Conservation (phyloP, 768 basidiomycete genomes). For the Naganishia randhawae region DNA sequence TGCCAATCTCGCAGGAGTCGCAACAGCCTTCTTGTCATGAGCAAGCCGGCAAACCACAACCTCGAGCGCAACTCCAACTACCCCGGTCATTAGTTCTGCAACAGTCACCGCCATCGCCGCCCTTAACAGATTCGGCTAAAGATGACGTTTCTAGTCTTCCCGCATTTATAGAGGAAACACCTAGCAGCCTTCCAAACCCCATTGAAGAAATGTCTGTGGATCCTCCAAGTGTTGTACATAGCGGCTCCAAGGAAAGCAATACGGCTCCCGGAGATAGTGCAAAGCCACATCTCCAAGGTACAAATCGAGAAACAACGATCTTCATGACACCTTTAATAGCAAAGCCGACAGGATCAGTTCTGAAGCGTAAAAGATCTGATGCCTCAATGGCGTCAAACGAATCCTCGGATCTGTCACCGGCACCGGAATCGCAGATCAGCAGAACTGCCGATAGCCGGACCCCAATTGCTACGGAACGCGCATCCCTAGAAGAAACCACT, state of each 20-base stretch:
- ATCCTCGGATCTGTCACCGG: constrained; percentile 20
- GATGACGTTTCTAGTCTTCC: constrained; percentile 1
- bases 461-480: neutral
- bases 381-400: constrained; percentile 10
- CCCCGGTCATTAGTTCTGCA: constrained; percentile 4
- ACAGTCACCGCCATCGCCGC: constrained; percentile 11
- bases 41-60: neutral
- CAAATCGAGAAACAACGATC: neutral
- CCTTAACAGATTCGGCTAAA: neutral
- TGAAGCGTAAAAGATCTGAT: constrained; percentile 17
- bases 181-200: constrained; percentile 8
- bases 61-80: neutral
- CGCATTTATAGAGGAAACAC: neutral
- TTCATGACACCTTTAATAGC: constrained; percentile 12
- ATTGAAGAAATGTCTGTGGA: constrained; percentile 2
- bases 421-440: constrained; percentile 13
- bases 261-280: too few relatives aligned
- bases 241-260: neutral
- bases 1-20: constrained; percentile 4
- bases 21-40: neutral
- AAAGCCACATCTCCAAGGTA: neutral
- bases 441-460: neutral
- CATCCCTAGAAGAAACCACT: neutral
- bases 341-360: neutral
- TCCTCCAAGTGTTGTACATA: neutral